Evolutionary conservation across 345 rosid genomes (phyloP).

Genomic region (Angophora floribunda): DNA sequence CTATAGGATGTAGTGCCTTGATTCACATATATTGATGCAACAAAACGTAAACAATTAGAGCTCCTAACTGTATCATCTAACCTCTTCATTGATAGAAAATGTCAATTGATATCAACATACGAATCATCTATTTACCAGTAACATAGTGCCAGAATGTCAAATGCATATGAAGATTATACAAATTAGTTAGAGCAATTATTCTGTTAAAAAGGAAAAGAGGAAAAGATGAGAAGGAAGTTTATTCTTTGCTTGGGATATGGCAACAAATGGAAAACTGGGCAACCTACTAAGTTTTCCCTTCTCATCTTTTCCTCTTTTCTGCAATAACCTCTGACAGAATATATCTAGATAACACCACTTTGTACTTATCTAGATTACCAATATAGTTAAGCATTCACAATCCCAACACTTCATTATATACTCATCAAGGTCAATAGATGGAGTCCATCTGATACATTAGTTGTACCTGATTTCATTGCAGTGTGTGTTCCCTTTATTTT

Average conservation of each 20-base stretch:
- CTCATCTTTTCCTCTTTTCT: background rate
- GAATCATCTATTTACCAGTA: background rate
- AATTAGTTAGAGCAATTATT: background rate
- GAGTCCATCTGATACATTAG: background rate
- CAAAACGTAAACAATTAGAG: background rate
- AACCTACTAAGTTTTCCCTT: background rate
- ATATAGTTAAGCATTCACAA: background rate
- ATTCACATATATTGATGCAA: background rate
- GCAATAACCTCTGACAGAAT: background rate
- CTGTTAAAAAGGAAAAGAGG: background rate
- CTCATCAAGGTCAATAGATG: background rate
- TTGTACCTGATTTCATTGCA: constrained; percentile 92
- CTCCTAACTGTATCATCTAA: background rate
- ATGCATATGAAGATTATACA: background rate
- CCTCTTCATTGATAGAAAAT: background rate
- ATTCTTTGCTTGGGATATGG: background rate
- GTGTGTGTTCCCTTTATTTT: constrained; percentile 99
- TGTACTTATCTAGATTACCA: background rate
- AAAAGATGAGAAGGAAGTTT: background rate
- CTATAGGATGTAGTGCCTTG: background rate
- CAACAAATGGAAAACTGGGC: background rate
- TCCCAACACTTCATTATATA: background rate
- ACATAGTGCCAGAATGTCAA: background rate
- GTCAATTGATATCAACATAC: background rate
- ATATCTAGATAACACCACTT: background rate